A percentile compares a stretch with the other conserved stretches of the same genome.
phyloP scores from a whole-genome alignment of 768 basidiomycete species.

The Termitomyces sp. region DNA sequence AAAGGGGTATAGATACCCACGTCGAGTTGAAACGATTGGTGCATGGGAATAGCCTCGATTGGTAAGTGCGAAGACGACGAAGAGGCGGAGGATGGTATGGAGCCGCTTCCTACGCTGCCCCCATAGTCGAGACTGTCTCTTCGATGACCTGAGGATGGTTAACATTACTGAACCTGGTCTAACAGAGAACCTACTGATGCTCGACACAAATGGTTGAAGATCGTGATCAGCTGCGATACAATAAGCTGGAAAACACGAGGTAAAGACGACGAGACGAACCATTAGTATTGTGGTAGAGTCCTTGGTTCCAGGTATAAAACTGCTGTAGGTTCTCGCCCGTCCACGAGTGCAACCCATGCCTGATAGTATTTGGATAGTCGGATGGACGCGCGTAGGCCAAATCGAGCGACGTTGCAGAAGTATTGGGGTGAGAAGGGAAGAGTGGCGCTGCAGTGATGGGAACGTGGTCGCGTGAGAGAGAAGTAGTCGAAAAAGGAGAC shows the following conservation, averaged over 20 bases:
- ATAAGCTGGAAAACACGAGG: background rate
- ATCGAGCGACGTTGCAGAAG: background rate
- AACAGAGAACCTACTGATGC: background rate
- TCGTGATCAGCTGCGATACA: slow-evolving; percentile 24
- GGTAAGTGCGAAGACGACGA: slow-evolving; percentile 52
- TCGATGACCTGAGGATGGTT: background rate
- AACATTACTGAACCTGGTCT: background rate
- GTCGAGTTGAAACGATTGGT: background rate
- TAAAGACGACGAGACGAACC: background rate
- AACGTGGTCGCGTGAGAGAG: background rate
- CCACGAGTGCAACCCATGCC: background rate
- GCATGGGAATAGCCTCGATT: slow-evolving; percentile 12
- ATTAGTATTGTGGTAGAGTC: background rate
- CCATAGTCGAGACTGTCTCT: slow-evolving; percentile 11
- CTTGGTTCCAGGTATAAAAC: background rate
- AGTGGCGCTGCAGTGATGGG: background rate
- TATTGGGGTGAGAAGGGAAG: background rate
- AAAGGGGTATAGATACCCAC: background rate
- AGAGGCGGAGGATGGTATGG: slow-evolving; percentile 46
- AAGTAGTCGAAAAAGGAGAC: background rate
- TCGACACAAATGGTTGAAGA: slow-evolving; percentile 32
- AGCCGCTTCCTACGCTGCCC: slow-evolving; percentile 39
- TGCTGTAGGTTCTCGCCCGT: background rate
- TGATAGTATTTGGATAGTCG: background rate
- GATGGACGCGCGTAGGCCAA: background rate